phyloP scores from a whole-genome alignment of 2,329 filamentous ascomycete species.

The Nothopassalora personata region DNA sequence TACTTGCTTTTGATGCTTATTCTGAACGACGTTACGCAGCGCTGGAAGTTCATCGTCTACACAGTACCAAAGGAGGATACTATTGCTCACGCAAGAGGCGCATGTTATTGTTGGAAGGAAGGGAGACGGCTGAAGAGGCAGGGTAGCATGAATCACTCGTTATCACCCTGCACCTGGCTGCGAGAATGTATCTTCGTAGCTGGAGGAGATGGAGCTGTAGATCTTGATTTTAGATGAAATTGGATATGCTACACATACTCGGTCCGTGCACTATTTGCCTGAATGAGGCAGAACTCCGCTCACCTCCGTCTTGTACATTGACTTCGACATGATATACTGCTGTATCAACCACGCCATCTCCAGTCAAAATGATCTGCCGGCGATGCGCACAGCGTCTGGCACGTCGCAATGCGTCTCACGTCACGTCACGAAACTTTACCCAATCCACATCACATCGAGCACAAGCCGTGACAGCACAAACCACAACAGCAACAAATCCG shows the following conservation, averaged over 20 bases:
- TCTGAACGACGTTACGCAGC: conserved; percentile 13
- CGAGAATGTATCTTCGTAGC: not conserved
- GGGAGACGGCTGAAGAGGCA: conserved; percentile 4
- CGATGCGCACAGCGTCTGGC: conserved; percentile 26
- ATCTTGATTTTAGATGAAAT: not conserved
- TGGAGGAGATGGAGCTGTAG: not conserved
- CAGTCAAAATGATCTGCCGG: conserved; percentile 29
- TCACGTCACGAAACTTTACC: conserved; percentile 15
- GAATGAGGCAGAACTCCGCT: not conserved
- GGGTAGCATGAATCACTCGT: conserved; percentile 8
- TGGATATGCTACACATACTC: not conserved
- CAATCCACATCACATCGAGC: conserved; percentile 10
- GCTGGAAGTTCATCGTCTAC: conserved; percentile 1
- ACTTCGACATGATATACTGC: not conserved
- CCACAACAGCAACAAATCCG: conserved; percentile 26
- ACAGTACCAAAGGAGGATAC: conserved; percentile 1
- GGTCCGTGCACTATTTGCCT: not conserved
- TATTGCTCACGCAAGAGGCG: conserved; percentile 10
- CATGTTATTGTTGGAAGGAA: not conserved
- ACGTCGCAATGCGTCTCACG: conserved; percentile 7
- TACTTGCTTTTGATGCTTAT: conserved; percentile 1
- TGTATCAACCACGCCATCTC: not conserved
- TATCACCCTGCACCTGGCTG: conserved; percentile 22
- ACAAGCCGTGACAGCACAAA: conserved; percentile 27
- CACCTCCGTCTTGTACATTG: not conserved